These are phyloP conservation scores for Globisporangium cystogenes DNA, from an alignment of 352 stramenopile species.

Conservation along the genomic window DNA sequence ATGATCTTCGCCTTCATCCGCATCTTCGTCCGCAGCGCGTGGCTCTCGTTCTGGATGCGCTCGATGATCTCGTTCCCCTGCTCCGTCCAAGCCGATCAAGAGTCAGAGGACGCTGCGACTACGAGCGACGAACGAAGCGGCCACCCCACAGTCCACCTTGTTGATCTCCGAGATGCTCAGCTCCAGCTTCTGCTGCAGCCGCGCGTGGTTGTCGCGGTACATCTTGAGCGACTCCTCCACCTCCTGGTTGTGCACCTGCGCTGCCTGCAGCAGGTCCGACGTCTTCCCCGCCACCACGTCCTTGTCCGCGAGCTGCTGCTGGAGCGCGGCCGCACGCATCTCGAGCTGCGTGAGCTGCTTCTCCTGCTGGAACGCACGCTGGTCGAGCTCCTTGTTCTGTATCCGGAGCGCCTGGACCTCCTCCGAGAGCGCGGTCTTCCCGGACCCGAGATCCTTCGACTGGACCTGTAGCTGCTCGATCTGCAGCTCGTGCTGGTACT, in stretches of 20 bases:
- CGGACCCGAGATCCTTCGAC: constrained; percentile 46
- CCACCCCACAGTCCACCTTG: constrained; percentile 63
- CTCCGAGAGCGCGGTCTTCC: constrained; percentile 27
- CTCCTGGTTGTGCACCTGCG: constrained; percentile 70
- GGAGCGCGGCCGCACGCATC: constrained; percentile 53
- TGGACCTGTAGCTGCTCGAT: constrained; percentile 66
- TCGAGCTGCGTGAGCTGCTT: constrained; percentile 81
- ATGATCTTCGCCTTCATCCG: constrained; percentile 87
- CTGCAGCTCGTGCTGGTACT: constrained; percentile 77
- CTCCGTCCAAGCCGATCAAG: not conserved
- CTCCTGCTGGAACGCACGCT: constrained; percentile 75
- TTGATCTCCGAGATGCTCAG: constrained; percentile 89
- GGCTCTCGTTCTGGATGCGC: constrained; percentile 82
- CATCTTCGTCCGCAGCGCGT: constrained; percentile 71
- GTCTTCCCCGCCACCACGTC: constrained; percentile 72
- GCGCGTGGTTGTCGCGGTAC: constrained; percentile 83
- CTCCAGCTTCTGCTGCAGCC: constrained; percentile 84
- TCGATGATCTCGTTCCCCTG: constrained; percentile 90
- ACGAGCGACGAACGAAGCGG: too few relatives aligned
- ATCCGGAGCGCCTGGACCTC: constrained; percentile 52
- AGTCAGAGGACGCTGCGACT: too few relatives aligned
- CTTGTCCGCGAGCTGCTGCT: constrained; percentile 77
- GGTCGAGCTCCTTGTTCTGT: constrained; percentile 80
- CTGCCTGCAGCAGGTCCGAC: constrained; percentile 55
- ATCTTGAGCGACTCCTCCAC: constrained; percentile 84